Evolutionary conservation across 2,329 filamentous ascomycete genomes (phyloP), one percentile per base, ranked within the genome.

Genomic region (Keithomyces neogunnii): DNA sequence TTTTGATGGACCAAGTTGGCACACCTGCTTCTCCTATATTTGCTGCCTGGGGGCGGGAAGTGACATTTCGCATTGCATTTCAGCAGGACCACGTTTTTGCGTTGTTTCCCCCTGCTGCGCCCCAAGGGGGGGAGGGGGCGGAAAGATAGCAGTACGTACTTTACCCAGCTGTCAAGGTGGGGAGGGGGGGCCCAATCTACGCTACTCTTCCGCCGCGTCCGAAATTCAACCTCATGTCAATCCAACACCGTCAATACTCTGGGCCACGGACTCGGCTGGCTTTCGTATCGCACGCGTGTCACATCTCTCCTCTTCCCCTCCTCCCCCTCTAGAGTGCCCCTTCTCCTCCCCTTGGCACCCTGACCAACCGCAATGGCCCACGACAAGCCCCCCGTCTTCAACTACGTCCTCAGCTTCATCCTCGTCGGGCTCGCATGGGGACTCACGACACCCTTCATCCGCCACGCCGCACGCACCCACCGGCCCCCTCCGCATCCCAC

Each of bases 391-490:
- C 73, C 77, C 13, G 69, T 83, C 57, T 76, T 95, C 72, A 91
- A 90, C 72, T 96, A 93, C 75, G 77, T 93, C 56, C 75, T 92
- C 53, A 89, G 88, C 59, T 96, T 96, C 75, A 77, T 96, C 50
- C 82, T 96, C 53, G 91, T 97, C 58, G 90, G 91, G 49, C 74
- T 93, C 29, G 91, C 89, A 59, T 97, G 92, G 92, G 92, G 91
- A 48, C 82, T 95, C 60, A 96, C 89, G 1, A 95, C 89, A 26
- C 85, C 86, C 51, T 96, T 97, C 73, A 95, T 97, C 76, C 85
- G 91, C 29, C 81, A 82, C 55, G 92, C 92, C 8, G 91, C 92
- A 2, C 78, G 86, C 47, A 78, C 84, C 55, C 90, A 93, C 71
- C 80, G 75, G 50, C 84, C 85, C 3, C 76, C 81, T 2, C 58